These are phyloP conservation scores for Xerophyta viscosa DNA, from an alignment of 106 monocot species.

Conservation along the genomic window DNA sequence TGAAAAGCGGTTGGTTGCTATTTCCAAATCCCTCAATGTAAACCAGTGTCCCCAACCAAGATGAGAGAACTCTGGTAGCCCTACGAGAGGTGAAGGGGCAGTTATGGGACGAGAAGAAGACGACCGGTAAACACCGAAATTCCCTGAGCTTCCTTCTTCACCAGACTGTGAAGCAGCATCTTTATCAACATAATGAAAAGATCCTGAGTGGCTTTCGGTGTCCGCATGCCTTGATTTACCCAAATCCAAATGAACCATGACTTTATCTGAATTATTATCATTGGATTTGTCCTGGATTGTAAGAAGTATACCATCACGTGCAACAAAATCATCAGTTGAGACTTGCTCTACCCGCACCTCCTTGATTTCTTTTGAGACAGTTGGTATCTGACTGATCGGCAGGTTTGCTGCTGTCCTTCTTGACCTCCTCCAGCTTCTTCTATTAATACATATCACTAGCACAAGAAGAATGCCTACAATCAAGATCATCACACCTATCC, in stretches of 20 bases:
- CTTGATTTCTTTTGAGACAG: conserved; percentile 35
- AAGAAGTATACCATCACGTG: conserved; percentile 13
- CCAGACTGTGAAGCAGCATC: conserved; percentile 17
- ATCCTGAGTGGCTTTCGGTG: conserved; percentile 8
- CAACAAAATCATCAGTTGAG: conserved; percentile 13
- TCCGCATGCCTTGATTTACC: conserved; percentile 13
- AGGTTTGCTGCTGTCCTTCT: conserved; percentile 4
- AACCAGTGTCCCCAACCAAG: conserved; percentile 57
- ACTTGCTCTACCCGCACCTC: conserved; percentile 21
- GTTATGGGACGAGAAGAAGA: conserved; percentile 9
- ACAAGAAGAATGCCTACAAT: conserved; percentile 10
- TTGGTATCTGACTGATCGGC: conserved; percentile 20
- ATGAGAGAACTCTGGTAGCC: conserved; percentile 32
- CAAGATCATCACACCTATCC: conserved; percentile 25
- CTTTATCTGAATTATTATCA: conserved; percentile 18
- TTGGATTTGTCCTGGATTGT: conserved; percentile 10
- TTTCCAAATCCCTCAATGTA: conserved; percentile 34
- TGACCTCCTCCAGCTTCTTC: conserved; percentile 17
- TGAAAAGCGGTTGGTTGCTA: conserved; percentile 37
- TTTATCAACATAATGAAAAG: conserved; percentile 18
- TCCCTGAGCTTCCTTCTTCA: conserved; percentile 21
- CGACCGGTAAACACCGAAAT: background rate
- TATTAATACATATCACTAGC: conserved; percentile 14
- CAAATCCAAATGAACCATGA: conserved; percentile 16
- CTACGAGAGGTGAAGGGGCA: conserved; percentile 21